phyloP scores from a whole-genome alignment of 768 basidiomycete genomes.

The Tulasnella sp. region DNA sequence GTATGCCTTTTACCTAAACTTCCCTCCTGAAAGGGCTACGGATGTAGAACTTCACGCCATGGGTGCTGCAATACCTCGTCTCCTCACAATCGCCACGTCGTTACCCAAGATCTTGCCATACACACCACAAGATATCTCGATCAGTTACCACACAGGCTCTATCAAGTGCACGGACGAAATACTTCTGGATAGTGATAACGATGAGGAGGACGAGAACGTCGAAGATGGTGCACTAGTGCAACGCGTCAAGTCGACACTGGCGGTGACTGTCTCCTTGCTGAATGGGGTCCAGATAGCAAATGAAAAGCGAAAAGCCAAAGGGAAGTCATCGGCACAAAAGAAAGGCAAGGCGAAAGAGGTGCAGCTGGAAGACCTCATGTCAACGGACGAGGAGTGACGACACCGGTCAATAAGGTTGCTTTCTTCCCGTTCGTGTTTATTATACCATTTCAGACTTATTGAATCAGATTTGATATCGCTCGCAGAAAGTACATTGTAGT shows the following conservation, averaged over 20 bases:
- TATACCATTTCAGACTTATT: too few species aligned
- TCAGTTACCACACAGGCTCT: slow-evolving; percentile 53
- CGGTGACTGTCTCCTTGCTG: not conserved
- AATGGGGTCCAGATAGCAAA: not conserved
- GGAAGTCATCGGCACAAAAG: not conserved
- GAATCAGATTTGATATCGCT: too few species aligned
- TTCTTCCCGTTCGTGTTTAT: too few species aligned
- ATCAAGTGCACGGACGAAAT: slow-evolving; percentile 70
- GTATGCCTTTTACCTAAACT: too few species aligned
- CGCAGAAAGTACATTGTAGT: too few species aligned
- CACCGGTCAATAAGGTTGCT: too few species aligned
- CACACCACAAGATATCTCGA: slow-evolving; percentile 45
- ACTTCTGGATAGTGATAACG: slow-evolving; percentile 61
- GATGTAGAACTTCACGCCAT: too few species aligned
- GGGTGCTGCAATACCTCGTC: slow-evolving; percentile 81
- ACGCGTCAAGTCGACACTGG: not conserved
- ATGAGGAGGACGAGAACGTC: slow-evolving; percentile 20
- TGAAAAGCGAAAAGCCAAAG: not conserved
- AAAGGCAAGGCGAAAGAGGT: not conserved
- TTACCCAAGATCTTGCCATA: slow-evolving; percentile 64
- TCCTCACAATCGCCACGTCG: slow-evolving; percentile 54
- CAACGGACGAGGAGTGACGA: too few species aligned
- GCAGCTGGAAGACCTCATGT: not conserved
- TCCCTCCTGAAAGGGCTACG: too few species aligned
- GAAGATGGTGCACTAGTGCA: not conserved